A percentile compares a stretch with the other conserved stretches of the same genome.
Evolutionary conservation across 2,329 filamentous ascomycete genomes (phyloP).

Genomic region (Epichloe sp.): DNA sequence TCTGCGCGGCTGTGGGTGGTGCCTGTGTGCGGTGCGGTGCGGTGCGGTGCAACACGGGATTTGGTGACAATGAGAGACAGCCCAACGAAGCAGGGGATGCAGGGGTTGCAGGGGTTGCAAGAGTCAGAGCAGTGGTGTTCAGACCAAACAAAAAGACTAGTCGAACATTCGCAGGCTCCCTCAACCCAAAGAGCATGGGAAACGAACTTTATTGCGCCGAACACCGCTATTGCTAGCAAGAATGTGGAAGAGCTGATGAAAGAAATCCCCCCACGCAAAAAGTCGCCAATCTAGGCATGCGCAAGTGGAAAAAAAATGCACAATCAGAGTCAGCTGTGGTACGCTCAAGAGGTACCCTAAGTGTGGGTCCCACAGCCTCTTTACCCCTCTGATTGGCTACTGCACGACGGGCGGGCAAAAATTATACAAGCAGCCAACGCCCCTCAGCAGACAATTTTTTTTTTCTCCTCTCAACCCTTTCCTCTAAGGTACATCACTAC

Average conservation of each 20-base stretch:
- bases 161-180: background rate
- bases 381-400: constrained; percentile 11
- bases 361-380: constrained; percentile 7
- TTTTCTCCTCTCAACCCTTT: constrained; percentile 15
- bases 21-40: background rate
- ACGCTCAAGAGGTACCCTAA: constrained; percentile 12
- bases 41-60: background rate
- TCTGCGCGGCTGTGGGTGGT: background rate
- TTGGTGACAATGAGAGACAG: background rate
- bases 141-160: background rate
- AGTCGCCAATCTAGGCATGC: background rate
- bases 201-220: too few species aligned
- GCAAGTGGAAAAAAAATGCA: background rate
- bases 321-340: background rate
- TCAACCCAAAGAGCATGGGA: too few species aligned
- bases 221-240: too few species aligned
- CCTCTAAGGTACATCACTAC: constrained; percentile 19
- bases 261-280: background rate
- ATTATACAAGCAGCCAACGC: constrained; percentile 23
- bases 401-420: constrained; percentile 11
- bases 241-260: too few species aligned
- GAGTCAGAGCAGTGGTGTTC: background rate
- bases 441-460: constrained; percentile 27
- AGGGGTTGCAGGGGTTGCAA: background rate
- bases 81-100: background rate